These are phyloP conservation scores for Fusarium sp. DNA, from an alignment of 2,329 filamentous ascomycete genomes.

Conservation along the genomic window DNA sequence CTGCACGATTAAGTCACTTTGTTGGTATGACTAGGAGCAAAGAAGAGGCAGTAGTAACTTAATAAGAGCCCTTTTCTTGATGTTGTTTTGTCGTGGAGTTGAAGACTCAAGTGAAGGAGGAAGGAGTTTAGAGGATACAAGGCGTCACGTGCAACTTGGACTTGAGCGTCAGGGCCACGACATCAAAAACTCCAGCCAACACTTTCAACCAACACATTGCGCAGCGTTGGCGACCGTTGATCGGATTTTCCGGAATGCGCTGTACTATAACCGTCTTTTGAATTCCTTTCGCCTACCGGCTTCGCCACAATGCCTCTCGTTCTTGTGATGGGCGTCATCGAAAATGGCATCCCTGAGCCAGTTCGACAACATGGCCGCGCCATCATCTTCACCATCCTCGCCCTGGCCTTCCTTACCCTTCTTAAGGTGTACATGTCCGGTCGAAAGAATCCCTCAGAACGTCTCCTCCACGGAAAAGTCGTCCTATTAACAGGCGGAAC, in stretches of 20 bases:
- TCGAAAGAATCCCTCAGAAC: slow-evolving; percentile 78
- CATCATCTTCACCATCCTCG: slow-evolving; percentile 54
- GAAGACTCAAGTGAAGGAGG: not conserved
- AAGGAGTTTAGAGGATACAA: not conserved
- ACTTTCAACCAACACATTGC: not conserved
- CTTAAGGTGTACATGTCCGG: slow-evolving; percentile 84
- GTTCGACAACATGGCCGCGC: slow-evolving; percentile 58
- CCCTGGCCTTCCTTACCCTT: slow-evolving; percentile 55
- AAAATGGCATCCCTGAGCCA: slow-evolving; percentile 63
- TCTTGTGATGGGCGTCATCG: slow-evolving; percentile 59
- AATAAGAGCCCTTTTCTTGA: slow-evolving; percentile 18
- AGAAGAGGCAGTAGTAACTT: slow-evolving; percentile 12
- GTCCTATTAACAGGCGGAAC: slow-evolving; percentile 95
- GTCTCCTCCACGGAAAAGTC: slow-evolving; percentile 92
- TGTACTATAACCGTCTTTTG: slow-evolving; percentile 2
- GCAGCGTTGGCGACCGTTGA: not conserved
- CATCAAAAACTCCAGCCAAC: slow-evolving; percentile 17
- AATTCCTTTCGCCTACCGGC: not conserved
- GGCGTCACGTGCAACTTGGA: slow-evolving; percentile 30
- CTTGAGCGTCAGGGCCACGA: slow-evolving; percentile 27
- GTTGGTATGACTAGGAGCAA: not conserved
- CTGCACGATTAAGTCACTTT: slow-evolving; percentile 21
- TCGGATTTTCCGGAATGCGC: slow-evolving; percentile 25
- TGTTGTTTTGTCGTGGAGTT: not conserved
- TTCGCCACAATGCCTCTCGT: slow-evolving; percentile 62